Conservation (phyloP, 2,329 filamentous ascomycete species). For the Colletotrichum endophyticum region DNA sequence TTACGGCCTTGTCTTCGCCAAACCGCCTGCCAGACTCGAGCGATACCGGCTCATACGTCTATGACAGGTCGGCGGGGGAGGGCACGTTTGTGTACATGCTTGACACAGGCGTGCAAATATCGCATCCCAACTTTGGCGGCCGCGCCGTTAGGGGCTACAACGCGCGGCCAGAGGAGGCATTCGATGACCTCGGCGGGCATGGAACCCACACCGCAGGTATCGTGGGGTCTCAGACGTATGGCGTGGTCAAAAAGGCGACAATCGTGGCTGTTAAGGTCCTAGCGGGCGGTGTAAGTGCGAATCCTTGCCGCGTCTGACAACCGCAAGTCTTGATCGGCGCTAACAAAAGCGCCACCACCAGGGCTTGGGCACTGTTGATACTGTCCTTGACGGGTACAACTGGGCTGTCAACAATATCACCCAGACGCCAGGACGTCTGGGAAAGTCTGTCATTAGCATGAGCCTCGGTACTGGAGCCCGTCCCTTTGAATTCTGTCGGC, state of each 20-base stretch:
- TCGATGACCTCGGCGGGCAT: constrained; percentile 43
- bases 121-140: constrained; percentile 35
- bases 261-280: constrained; percentile 51
- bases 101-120: constrained; percentile 41
- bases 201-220: constrained; percentile 46
- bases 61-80: constrained; percentile 36
- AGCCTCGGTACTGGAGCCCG: constrained; percentile 34
- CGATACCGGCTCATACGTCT: constrained; percentile 30
- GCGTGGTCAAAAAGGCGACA: constrained; percentile 47
- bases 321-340: background rate
- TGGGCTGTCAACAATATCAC: constrained; percentile 41
- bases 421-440: constrained; percentile 25
- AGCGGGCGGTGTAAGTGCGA: constrained; percentile 21
- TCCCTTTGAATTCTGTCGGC: constrained; percentile 26
- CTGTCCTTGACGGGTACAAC: constrained; percentile 35
- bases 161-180: constrained; percentile 29
- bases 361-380: constrained; percentile 1
- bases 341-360: constrained; percentile 32
- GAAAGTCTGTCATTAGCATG: constrained; percentile 47
- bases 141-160: constrained; percentile 25
- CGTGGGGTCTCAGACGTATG: constrained; percentile 38
- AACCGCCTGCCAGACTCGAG: constrained; percentile 19
- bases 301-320: background rate
- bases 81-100: constrained; percentile 45
- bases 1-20: constrained; percentile 45